Evolutionary conservation across 106 monocot genomes (phyloP), one percentile per base, ranked within the genome.

Genomic region (Acorus gramineus): DNA sequence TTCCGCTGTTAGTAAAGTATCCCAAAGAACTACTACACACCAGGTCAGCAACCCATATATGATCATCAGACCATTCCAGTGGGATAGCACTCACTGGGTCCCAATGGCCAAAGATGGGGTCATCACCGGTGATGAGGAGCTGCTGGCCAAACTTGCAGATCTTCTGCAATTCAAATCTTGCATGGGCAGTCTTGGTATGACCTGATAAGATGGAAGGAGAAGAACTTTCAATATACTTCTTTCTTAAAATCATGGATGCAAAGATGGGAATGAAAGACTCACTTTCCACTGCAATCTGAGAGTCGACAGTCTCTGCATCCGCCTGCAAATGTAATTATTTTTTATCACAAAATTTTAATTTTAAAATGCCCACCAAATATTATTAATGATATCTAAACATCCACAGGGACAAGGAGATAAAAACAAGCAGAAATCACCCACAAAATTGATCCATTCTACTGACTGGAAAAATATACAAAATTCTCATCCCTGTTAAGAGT

Each of bases 51-150:
- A 55, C 77, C 83, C 90, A 90, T 52, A 83, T 11, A 60, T 90
- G 86, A 61, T 61, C 86, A 47, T 83, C 70, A 7, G 78, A 90
- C 85, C 90, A 90, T 7, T 79, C 67, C 66, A 89, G 57, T 45
- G 85, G 81, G 54, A 82, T 8, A 13, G 81, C 89, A 53, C 64
- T 73, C 11, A 46, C 42, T 5, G 84, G 76, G 61, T 89, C 77
- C 89, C 89, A 89, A 8, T 55, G 58, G 59, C 89, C 89, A 11
- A 89, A 48, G 8, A 59, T 54, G 4, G 76, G 68, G 28, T 80
- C 72, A 49, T 80, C 74, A 0, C 89, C 89, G 14, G 82, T 77
- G 5, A 85, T 58, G 50, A 82, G 53, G 56, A 85, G 75, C 10
- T 73, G 79, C 76, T 89, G 68, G n/a, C 89, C 89, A 60, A 80